Base-by-base conservation (phyloP, 2,329 filamentous ascomycete species). In the Westerdykella sp. region DNA sequence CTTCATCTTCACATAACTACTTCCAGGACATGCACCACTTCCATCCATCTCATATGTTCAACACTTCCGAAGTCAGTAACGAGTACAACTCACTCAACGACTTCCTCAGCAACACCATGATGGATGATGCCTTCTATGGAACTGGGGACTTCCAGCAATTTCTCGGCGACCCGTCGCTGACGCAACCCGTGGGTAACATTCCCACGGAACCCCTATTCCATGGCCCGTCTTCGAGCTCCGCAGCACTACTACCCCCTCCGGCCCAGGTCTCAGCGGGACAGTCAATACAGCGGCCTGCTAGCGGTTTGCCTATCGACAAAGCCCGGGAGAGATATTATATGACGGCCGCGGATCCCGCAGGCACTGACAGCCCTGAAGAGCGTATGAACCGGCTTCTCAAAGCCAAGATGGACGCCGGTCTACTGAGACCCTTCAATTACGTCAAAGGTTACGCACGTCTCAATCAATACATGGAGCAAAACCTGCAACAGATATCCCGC, bases 1-100 rank as follows among this genome's bases (percentile, higher is more conserved):
- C 65, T 53, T 76, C 89, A 49, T 73, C 73, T 40, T 79, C 82
- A 46, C 85, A 88, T 61, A 93, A 84, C 65, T 85, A 87, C 62
- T 93, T 87, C 68, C 85, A 94, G 73, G 89, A 96, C 69, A 93
- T 96, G 83, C 88, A 93, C 71, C 87, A 83, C 64, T 88, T 90
- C 62, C 88, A 96, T 70, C 85, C 87, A 46, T 93, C 87, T 62
- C 97, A 93, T 73, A 90, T 95, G 84, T 94, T 96, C 71, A 85
- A 84, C 64, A 81, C 82, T n/a, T 87, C 89, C 50, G 93, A 98
- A 69, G 87, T 96, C 56, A 90, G 86, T 48, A 93, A 93, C 70
- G 93, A 98, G 73, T 96, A 95, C 68, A 95, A 96, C 64, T 74
- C 97, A 40, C 80, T 98, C 62, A 95, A 94, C 73, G 91, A 98